Evolutionary conservation across 306 rosid genomes (phyloP), one percentile per base, ranked within the genome.

Genomic region (Astragalus glycyphyllos): DNA sequence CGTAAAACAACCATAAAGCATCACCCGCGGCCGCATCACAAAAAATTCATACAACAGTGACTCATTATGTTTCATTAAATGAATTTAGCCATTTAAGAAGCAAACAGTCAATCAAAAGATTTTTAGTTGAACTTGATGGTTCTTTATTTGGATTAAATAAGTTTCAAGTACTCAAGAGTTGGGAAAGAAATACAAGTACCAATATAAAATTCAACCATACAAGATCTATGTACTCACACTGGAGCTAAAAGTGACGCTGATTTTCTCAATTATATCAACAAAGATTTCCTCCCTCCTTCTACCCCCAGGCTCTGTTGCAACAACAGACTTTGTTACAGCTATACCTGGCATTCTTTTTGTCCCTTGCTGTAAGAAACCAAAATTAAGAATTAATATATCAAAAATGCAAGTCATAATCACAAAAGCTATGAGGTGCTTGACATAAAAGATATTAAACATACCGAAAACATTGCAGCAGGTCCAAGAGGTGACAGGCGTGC

Each of bases 221-320:
- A 65, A 65, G 65, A 69, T 61, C 71, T 13, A 71, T 72, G 68
- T 71, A 82, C 96, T 61, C 82, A 90, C 97, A 62, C 96, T 90
- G 15, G 96, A 90, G 82, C 97, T 88, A 69, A 91, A 88, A 77
- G 97, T 91, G 57, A 88, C 81, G 80, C 95, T 91, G 90, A 91
- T 91, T 87, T 91, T 91, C 86, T 91, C 97, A 48, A 91, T 91
- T 79, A 91, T 88, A 75, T 88, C 97, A 23, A 91, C 97, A 82
- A 88, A 91, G 53, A 91, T 91, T 79, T 88, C 97, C 82, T 91
- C 97, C 84, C 97, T 91, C 84, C 44, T 86, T 77, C 84, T 91
- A 74, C 92, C 97, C 69, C 90, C 89, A 41, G 92, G 90, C 41
- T 85, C 97, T 58, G 83, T 88, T 57, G 92, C 92, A 55, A 91